A percentile compares a stretch with the other conserved stretches of the same genome.
phyloP scores from a whole-genome alignment of 2,329 filamentous ascomycete genomes.

The Davidsoniella neocaledoniae region DNA sequence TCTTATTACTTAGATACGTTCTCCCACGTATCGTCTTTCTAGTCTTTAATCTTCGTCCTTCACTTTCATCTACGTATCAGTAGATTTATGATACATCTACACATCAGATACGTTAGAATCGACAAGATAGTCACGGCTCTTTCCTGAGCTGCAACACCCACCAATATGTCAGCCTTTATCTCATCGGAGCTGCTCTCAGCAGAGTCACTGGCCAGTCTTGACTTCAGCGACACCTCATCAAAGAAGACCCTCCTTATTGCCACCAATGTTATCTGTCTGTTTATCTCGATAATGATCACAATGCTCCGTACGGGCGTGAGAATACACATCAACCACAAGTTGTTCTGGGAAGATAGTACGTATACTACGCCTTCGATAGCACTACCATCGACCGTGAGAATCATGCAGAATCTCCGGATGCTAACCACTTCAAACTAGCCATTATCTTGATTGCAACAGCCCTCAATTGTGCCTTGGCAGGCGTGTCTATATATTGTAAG shows the following conservation, averaged over 20 bases:
- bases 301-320: constrained; percentile 7
- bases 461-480: constrained; percentile 2
- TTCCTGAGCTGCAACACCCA: too few species aligned
- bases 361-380: neutral
- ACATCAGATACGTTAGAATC: too few species aligned
- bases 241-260: neutral
- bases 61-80: too few species aligned
- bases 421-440: neutral
- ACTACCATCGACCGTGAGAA: too few species aligned
- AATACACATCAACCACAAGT: neutral
- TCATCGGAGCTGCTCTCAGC: neutral
- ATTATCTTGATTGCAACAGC: constrained; percentile 6
- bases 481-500: constrained; percentile 5
- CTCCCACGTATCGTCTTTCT: too few species aligned
- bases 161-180: too few species aligned
- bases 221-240: constrained; percentile 6
- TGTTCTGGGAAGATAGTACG: constrained; percentile 13
- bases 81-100: too few species aligned
- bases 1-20: too few species aligned
- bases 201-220: neutral
- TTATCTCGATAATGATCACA: constrained; percentile 1
- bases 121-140: too few species aligned
- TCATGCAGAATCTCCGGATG: neutral
- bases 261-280: neutral
- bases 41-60: too few species aligned